A percentile compares a stretch with the other conserved stretches of the same genome.
phyloP scores from a whole-genome alignment of 2,329 filamentous ascomycete species.

The Colletotrichum filicis region DNA sequence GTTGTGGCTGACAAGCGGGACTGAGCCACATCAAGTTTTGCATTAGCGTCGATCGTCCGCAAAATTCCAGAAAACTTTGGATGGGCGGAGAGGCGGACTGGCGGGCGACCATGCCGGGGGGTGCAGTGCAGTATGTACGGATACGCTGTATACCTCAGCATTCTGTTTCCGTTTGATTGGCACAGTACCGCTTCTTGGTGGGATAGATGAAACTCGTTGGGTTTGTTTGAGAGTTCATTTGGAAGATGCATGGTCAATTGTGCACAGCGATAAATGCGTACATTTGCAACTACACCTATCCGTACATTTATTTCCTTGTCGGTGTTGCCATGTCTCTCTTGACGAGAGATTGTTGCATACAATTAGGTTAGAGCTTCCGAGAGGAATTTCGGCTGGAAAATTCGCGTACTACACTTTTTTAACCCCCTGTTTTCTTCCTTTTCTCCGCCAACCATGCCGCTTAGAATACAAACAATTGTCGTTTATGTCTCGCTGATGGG shows the following conservation, averaged over 20 bases:
- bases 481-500: slow-evolving; percentile 1
- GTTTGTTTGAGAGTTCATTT: neutral
- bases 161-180: slow-evolving; percentile 25
- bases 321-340: neutral
- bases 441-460: neutral
- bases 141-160: neutral
- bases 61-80: slow-evolving; percentile 22
- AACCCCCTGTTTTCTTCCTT: neutral
- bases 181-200: neutral
- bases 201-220: slow-evolving; percentile 17
- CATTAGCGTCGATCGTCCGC: slow-evolving; percentile 34
- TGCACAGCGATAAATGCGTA: neutral
- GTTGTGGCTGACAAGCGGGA: slow-evolving; percentile 34
- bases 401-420: neutral
- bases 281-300: neutral
- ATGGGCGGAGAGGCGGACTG: slow-evolving; percentile 1
- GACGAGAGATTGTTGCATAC: neutral
- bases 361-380: slow-evolving; percentile 7
- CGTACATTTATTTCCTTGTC: neutral
- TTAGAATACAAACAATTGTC: neutral
- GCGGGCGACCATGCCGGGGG: neutral
- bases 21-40: slow-evolving; percentile 30
- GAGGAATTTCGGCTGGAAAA: slow-evolving; percentile 12
- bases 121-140: no score
- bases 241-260: neutral